phyloP scores from a whole-genome alignment of 176 grass and related monocot genomes.

The Miscanthus lutarioriparius region DNA sequence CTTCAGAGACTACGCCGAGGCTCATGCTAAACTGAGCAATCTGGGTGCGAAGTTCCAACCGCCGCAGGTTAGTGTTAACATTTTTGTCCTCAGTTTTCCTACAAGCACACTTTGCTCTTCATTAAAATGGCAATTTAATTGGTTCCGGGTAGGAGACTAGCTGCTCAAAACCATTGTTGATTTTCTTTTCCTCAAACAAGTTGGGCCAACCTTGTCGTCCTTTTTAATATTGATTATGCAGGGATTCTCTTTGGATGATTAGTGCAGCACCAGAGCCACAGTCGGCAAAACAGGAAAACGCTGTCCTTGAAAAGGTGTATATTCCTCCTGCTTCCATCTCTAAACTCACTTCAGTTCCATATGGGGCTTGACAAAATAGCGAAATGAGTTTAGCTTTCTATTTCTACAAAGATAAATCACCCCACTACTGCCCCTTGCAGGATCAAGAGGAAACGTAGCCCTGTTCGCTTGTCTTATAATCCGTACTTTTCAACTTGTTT shows the following conservation, averaged over 20 bases:
- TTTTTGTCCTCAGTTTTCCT: background rate
- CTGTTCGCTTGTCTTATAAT: too few relatives aligned
- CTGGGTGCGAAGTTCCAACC: slow-evolving; percentile 77
- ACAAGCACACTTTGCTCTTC: background rate
- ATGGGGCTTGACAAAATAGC: slow-evolving; percentile 11
- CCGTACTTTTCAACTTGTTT: too few relatives aligned
- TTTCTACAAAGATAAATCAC: slow-evolving; percentile 16
- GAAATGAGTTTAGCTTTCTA: background rate
- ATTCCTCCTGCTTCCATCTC: background rate
- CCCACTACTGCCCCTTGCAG: slow-evolving; percentile 38
- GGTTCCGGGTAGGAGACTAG: background rate
- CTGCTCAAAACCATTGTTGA: background rate
- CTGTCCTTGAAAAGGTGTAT: slow-evolving; percentile 59
- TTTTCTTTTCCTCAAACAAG: background rate
- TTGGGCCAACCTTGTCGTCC: slow-evolving; percentile 24
- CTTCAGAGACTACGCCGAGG: slow-evolving; percentile 86
- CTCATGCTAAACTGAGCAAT: slow-evolving; percentile 97
- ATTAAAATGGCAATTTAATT: background rate
- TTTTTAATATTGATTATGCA: slow-evolving; percentile 41
- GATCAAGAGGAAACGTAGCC: slow-evolving; percentile 37
- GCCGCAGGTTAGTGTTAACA: slow-evolving; percentile 52
- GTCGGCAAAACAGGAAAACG: slow-evolving; percentile 55
- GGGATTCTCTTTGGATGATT: slow-evolving; percentile 79
- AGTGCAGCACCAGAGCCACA: slow-evolving; percentile 43
- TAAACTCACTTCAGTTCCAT: slow-evolving; percentile 5